phyloP scores from a whole-genome alignment of 192 early-diverging fungal genomes.

The Blastocladiella britannica region DNA sequence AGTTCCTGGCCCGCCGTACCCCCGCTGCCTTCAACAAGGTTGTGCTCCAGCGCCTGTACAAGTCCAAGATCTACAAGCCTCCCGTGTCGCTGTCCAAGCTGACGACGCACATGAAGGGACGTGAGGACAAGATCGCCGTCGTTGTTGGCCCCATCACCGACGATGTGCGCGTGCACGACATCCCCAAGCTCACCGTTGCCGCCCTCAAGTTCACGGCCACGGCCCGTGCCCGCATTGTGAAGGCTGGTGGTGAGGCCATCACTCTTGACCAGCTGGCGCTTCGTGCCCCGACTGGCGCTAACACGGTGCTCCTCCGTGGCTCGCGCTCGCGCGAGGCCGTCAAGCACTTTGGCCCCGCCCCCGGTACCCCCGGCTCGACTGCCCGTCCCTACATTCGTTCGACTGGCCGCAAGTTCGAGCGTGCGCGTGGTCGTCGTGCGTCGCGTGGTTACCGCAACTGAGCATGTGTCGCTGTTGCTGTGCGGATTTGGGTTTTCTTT shows the following conservation, averaged over 20 bases:
- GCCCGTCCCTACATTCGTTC: slow-evolving; percentile 87
- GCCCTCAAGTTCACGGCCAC: slow-evolving; percentile 89
- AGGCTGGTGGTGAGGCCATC: slow-evolving; percentile 95
- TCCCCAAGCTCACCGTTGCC: slow-evolving; percentile 84
- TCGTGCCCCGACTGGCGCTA: slow-evolving; percentile 89
- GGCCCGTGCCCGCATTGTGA: slow-evolving; percentile 91
- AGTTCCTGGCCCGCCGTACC: slow-evolving; percentile 97
- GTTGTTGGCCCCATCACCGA: slow-evolving; percentile 94
- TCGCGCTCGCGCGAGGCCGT: slow-evolving; percentile 89
- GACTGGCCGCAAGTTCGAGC: slow-evolving; percentile 99
- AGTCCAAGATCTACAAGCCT: slow-evolving; percentile 94
- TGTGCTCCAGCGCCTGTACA: slow-evolving; percentile 91
- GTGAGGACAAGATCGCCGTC: slow-evolving; percentile 81
- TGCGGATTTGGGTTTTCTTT: too few species aligned
- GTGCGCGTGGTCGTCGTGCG: slow-evolving; percentile 96
- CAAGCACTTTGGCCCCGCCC: slow-evolving; percentile 88
- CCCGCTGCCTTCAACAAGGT: slow-evolving; percentile 98
- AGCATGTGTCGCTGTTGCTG: slow-evolving; percentile 6
- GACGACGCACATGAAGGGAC: slow-evolving; percentile 43
- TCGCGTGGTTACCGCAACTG: slow-evolving; percentile 95
- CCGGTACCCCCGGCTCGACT: slow-evolving; percentile 42
- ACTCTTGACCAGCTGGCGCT: slow-evolving; percentile 98
- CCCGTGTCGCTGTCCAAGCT: slow-evolving; percentile 85
- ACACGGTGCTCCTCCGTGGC: slow-evolving; percentile 89
- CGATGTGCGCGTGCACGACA: slow-evolving; percentile 70